These are phyloP conservation scores for Paramecium pentaurelia DNA, from an alignment of 73 alveolate species.

Conservation along the genomic window DNA sequence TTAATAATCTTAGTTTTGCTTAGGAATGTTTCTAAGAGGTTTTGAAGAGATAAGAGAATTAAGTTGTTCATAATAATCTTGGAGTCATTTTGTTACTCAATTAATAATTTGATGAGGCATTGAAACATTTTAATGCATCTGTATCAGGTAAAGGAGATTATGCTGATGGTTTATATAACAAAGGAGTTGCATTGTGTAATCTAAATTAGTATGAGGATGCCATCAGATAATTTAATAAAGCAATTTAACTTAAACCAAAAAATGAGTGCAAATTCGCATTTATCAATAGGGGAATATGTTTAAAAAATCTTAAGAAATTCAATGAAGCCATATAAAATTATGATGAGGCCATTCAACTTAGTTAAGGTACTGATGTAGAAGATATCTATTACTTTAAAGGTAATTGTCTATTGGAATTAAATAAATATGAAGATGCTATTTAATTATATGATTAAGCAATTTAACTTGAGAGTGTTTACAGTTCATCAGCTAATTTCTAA, in stretches of 20 bases:
- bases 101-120: slow-evolving; percentile 36
- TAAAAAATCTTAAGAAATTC: slow-evolving; percentile 24
- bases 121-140: slow-evolving; percentile 20
- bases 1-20: not conserved
- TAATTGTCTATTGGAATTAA: slow-evolving; percentile 6
- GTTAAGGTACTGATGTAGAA: slow-evolving; percentile 35
- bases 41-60: not conserved
- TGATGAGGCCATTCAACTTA: slow-evolving; percentile 16
- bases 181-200: slow-evolving; percentile 48
- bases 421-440: slow-evolving; percentile 44
- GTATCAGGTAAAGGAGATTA: slow-evolving; percentile 1
- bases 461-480: not conserved
- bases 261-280: slow-evolving; percentile 48
- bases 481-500: slow-evolving; percentile 29
- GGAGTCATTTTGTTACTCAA: slow-evolving; percentile 25
- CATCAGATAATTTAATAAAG: slow-evolving; percentile 40
- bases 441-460: slow-evolving; percentile 18
- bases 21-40: not conserved
- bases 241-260: slow-evolving; percentile 21
- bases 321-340: slow-evolving; percentile 30
- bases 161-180: slow-evolving; percentile 51
- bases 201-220: slow-evolving; percentile 38
- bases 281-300: slow-evolving; percentile 22
- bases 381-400: slow-evolving; percentile 46
- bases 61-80: slow-evolving; percentile 4